phyloP scores from a whole-genome alignment of 257 asterid genomes.

The Handroanthus guayacan region DNA sequence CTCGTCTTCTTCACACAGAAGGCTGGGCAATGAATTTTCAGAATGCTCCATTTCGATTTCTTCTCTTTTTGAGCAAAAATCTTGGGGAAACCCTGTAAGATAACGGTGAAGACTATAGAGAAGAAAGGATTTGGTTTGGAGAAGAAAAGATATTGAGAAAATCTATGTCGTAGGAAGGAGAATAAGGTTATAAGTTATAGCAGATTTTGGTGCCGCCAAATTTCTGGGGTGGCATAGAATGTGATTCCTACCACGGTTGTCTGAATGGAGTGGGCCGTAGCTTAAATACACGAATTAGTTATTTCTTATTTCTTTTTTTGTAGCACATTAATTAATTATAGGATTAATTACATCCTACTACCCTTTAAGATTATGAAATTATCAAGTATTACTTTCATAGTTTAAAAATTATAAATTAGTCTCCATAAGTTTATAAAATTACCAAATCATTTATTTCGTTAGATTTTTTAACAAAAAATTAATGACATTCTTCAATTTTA shows the following conservation, averaged over 20 bases:
- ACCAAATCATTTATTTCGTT: too few species aligned
- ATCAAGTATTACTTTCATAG: too few species aligned
- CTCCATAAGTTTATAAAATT: too few species aligned
- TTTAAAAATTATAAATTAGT: too few species aligned
- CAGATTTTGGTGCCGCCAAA: slow-evolving; percentile 56
- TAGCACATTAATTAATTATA: neutral
- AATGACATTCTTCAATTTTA: too few species aligned
- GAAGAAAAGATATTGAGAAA: slow-evolving; percentile 25
- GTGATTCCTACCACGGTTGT: neutral
- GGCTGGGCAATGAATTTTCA: slow-evolving; percentile 41
- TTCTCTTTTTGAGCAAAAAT: neutral
- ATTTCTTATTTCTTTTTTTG: neutral
- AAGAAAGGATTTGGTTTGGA: slow-evolving; percentile 1
- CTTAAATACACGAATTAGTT: neutral
- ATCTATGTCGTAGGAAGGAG: slow-evolving; percentile 35
- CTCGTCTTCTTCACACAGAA: slow-evolving; percentile 53
- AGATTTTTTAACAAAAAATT: too few species aligned
- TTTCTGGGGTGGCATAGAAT: slow-evolving; percentile 26
- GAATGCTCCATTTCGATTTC: slow-evolving; percentile 34
- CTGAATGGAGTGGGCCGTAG: neutral
- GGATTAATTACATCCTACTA: too few species aligned
- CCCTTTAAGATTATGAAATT: neutral
- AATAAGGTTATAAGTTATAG: slow-evolving; percentile 27
- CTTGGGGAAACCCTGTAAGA: neutral
- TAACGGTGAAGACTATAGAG: neutral